Percentiles rank a stretch among this genome's conserved stretches.
phyloP scores from a whole-genome alignment of 2,329 filamentous ascomycete genomes.

The Chalaropsis ovoidea region DNA sequence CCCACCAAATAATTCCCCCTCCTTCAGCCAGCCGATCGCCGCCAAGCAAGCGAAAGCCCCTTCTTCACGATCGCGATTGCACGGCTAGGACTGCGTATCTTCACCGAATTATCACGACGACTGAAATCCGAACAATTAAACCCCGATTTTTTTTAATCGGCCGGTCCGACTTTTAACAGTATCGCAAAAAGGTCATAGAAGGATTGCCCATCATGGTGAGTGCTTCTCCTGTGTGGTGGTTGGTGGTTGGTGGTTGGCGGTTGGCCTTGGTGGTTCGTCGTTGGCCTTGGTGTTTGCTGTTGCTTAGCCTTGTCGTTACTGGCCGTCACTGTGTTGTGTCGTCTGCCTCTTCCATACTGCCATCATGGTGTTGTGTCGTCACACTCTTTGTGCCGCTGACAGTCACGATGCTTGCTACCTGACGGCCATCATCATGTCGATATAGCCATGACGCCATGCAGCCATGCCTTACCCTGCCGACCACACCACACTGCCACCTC shows the following conservation, averaged over 20 bases:
- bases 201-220: constrained; percentile 31
- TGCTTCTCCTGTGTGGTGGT: constrained; percentile 16
- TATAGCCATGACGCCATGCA: not conserved
- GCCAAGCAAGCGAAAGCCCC: constrained; percentile 23
- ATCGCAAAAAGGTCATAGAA: constrained; percentile 20
- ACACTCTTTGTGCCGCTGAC: not conserved
- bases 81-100: constrained; percentile 16
- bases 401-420: not conserved
- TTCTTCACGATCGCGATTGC: constrained; percentile 19
- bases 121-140: constrained; percentile 15
- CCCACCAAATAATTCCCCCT: constrained; percentile 22
- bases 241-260: not conserved
- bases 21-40: constrained; percentile 17
- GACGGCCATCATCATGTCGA: not conserved
- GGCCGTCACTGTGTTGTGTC: not conserved
- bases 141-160: constrained; percentile 12
- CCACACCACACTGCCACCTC: not conserved
- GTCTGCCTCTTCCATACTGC: not conserved
- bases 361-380: not conserved
- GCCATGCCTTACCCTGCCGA: not conserved
- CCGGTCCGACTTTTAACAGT: constrained; percentile 21
- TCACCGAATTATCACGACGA: constrained; percentile 11
- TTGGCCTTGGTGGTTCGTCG: not conserved
- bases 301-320: not conserved
- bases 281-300: constrained; percentile 6